These are phyloP conservation scores for Camptophora hylomeconis DNA, from an alignment of 2,329 filamentous ascomycete species.

Conservation along the genomic window DNA sequence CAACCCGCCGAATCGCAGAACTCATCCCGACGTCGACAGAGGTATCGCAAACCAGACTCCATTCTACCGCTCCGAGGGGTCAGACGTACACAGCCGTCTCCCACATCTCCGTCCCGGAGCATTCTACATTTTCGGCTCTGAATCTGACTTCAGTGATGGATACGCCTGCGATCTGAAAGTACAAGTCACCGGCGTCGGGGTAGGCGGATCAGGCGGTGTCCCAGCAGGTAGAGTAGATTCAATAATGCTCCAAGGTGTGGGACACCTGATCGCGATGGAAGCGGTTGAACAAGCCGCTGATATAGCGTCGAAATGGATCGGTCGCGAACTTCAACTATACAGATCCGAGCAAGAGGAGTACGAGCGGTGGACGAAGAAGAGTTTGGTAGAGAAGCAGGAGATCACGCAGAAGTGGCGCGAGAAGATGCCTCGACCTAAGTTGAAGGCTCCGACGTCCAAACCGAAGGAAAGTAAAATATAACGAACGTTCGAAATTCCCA, in stretches of 20 bases:
- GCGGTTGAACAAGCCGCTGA: slow-evolving; percentile 17
- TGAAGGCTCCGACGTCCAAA: no score
- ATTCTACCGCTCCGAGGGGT: slow-evolving; percentile 33
- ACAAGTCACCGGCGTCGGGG: slow-evolving; percentile 24
- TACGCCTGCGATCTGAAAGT: slow-evolving; percentile 29
- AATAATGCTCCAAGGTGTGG: slow-evolving; percentile 14
- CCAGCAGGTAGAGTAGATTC: slow-evolving; percentile 29
- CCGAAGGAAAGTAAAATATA: no score
- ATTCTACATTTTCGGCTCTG: slow-evolving; percentile 32
- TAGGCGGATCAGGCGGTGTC: slow-evolving; percentile 38
- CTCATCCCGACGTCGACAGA: slow-evolving; percentile 33
- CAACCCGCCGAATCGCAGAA: slow-evolving; percentile 26
- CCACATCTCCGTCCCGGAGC: slow-evolving; percentile 32
- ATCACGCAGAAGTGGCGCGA: slow-evolving; percentile 17
- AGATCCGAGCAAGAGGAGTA: slow-evolving; percentile 14
- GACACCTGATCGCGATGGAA: slow-evolving; percentile 20
- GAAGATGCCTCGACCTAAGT: no score
- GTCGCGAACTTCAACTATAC: slow-evolving; percentile 14
- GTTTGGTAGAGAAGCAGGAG: slow-evolving; percentile 14
- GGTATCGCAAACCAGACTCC: slow-evolving; percentile 21
- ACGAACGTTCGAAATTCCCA: no score
- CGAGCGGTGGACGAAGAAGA: slow-evolving; percentile 12
- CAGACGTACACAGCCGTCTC: slow-evolving; percentile 25
- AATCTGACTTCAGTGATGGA: slow-evolving; percentile 28
- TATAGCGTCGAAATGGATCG: slow-evolving; percentile 14